Percentiles rank a stretch among this genome's conserved stretches.
phyloP scores from a whole-genome alignment of 73 alveolate species.

The Paramecium sexaurelia region DNA sequence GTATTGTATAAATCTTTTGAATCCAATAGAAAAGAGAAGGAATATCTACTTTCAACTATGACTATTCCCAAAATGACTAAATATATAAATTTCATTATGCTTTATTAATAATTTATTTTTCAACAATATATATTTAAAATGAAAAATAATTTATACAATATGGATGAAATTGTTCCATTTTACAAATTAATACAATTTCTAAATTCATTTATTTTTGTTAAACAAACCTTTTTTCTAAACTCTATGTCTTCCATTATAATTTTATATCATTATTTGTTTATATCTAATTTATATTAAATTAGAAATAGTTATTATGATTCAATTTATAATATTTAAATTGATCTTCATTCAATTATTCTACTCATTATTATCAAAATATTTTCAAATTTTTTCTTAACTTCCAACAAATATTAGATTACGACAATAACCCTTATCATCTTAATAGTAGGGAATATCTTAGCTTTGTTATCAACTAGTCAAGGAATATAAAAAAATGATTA shows the following conservation, averaged over 20 bases:
- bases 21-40: not conserved
- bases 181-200: too few species aligned
- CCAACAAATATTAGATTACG: too few species aligned
- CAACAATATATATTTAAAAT: not conserved
- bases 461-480: too few species aligned
- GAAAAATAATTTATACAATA: not conserved
- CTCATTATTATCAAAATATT: too few species aligned
- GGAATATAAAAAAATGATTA: too few species aligned
- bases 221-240: not conserved
- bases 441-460: too few species aligned
- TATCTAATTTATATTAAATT: not conserved
- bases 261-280: not conserved
- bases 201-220: too few species aligned
- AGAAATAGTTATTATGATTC: not conserved
- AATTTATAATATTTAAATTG: too few species aligned
- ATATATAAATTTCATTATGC: not conserved
- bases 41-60: not conserved
- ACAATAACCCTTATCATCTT: too few species aligned
- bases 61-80: not conserved
- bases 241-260: not conserved
- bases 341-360: too few species aligned
- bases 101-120: not conserved
- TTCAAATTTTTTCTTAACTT: too few species aligned
- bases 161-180: not conserved
- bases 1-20: not conserved